Conservation (phyloP, 2,329 filamentous ascomycete genomes). For the Exophiala sp. region DNA sequence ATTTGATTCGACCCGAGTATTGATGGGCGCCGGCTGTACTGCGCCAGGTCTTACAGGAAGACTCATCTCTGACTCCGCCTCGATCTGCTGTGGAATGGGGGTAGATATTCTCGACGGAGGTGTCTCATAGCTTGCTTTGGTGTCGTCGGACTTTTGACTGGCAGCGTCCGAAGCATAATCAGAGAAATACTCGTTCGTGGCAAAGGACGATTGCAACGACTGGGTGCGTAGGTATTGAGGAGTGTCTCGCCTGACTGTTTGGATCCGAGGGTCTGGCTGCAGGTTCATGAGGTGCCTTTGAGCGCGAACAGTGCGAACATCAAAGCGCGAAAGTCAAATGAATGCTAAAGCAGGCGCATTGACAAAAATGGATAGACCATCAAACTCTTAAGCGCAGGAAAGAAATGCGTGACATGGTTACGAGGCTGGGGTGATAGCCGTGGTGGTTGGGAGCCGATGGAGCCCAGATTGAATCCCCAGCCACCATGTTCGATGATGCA, state of each 20-base stretch:
- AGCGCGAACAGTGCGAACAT: constrained; percentile 13
- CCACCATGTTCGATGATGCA: constrained; percentile 13
- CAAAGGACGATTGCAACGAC: constrained; percentile 44
- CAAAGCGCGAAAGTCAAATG: constrained; percentile 19
- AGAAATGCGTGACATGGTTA: constrained; percentile 14
- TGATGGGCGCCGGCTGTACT: constrained; percentile 23
- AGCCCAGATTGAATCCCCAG: constrained; percentile 11
- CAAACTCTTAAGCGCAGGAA: constrained; percentile 13
- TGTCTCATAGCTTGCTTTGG: constrained; percentile 41
- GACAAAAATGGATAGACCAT: constrained; percentile 12
- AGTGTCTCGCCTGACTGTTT: constrained; percentile 39
- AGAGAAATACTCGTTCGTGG: constrained; percentile 47
- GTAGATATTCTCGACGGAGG: constrained; percentile 36
- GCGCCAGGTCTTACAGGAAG: constrained; percentile 21
- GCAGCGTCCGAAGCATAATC: constrained; percentile 37
- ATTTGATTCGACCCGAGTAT: constrained; percentile 16
- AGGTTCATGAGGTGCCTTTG: constrained; percentile 31
- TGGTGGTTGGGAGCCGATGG: constrained; percentile 24
- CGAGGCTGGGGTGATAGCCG: constrained; percentile 23
- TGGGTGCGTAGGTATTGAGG: constrained; percentile 41
- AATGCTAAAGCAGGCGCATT: constrained; percentile 23
- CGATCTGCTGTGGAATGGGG: constrained; percentile 19
- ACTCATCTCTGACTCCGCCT: constrained; percentile 28
- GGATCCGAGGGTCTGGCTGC: constrained; percentile 30
- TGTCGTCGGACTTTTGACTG: constrained; percentile 34